Evolutionary conservation across 2,329 filamentous ascomycete genomes (phyloP).

Genomic region (Diaporthe vexans): DNA sequence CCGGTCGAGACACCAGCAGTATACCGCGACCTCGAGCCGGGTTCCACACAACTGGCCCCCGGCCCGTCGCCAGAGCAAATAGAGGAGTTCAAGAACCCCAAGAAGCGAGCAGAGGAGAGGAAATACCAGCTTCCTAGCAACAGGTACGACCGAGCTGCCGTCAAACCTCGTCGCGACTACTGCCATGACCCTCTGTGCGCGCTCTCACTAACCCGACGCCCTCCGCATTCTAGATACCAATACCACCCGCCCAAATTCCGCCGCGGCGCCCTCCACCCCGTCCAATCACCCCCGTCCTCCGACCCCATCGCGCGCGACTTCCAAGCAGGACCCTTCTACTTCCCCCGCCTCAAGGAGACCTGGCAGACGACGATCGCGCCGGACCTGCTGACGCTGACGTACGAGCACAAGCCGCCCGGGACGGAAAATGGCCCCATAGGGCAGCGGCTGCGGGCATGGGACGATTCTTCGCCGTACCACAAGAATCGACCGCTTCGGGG

Average conservation of each 20-base stretch:
- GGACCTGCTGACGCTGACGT: constrained; percentile 90
- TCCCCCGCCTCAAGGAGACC: constrained; percentile 89
- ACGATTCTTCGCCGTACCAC: constrained; percentile 92
- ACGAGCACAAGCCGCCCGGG: constrained; percentile 87
- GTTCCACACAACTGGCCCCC: constrained; percentile 63
- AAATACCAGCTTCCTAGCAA: constrained; percentile 60
- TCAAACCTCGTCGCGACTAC: neutral
- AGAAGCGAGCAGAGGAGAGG: constrained; percentile 53
- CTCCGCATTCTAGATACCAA: constrained; percentile 78
- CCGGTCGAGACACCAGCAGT: constrained; percentile 42
- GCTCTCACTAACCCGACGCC: constrained; percentile 30
- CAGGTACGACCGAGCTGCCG: constrained; percentile 53
- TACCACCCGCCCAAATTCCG: constrained; percentile 96
- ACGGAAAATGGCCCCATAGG: constrained; percentile 65
- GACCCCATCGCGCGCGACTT: constrained; percentile 91
- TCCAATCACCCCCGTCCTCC: constrained; percentile 88
- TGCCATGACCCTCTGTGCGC: neutral
- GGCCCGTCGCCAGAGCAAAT: constrained; percentile 55
- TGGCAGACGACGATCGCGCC: constrained; percentile 88
- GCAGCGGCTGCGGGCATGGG: constrained; percentile 85
- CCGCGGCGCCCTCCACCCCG: constrained; percentile 91
- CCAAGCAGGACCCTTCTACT: constrained; percentile 89
- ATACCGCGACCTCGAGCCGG: constrained; percentile 64
- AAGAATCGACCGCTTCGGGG: constrained; percentile 89
- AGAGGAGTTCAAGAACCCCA: constrained; percentile 57